Evolutionary conservation across 257 asterid genomes (phyloP).

Genomic region (Lithospermum erythrorhizon): DNA sequence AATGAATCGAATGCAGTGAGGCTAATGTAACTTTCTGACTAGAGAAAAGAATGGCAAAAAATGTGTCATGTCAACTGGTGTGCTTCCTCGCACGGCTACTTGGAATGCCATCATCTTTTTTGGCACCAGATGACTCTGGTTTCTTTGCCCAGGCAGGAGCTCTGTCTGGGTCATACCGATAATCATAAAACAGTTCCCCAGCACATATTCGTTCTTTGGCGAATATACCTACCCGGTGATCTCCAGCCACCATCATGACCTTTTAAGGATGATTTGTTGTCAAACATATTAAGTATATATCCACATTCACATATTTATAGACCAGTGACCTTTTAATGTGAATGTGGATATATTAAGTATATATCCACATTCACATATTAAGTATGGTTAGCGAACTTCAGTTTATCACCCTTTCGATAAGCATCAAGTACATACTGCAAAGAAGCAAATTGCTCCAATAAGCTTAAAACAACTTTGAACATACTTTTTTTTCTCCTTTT

Average conservation of each 20-base stretch:
- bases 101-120: too few species aligned
- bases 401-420: constrained; percentile 77
- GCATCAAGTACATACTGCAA: constrained; percentile 88
- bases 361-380: too few species aligned
- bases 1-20: too few species aligned
- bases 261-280: constrained; percentile 18
- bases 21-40: too few species aligned
- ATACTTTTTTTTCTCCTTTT: too few species aligned
- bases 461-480: too few species aligned
- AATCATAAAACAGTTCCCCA: constrained; percentile 85
- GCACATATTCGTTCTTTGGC: constrained; percentile 72
- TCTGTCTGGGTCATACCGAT: constrained; percentile 72
- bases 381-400: constrained; percentile 91
- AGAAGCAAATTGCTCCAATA: constrained; percentile 3
- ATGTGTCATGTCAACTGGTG: too few species aligned
- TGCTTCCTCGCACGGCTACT: too few species aligned
- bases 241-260: constrained; percentile 93
- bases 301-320: too few species aligned
- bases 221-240: constrained; percentile 85
- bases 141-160: constrained; percentile 93
- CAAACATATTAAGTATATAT: neutral
- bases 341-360: neutral
- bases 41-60: too few species aligned
- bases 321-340: constrained; percentile 35
- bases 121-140: constrained; percentile 30